Percentiles rank a stretch among this genome's conserved stretches.
Conservation (phyloP, 2,329 filamentous ascomycete genomes). For the Coniochaeta sp. region DNA sequence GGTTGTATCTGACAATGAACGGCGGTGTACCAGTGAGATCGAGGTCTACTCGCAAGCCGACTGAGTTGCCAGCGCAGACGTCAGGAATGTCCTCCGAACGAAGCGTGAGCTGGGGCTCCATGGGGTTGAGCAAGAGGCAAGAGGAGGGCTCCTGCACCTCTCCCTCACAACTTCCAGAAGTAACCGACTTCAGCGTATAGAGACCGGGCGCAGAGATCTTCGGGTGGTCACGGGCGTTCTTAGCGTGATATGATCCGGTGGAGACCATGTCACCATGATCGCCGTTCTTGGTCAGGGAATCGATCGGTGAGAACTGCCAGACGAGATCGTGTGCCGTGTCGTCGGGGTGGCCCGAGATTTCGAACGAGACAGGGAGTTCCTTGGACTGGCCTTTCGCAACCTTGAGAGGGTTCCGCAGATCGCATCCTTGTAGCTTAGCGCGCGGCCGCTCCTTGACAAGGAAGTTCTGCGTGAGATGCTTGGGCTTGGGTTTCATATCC, state of each 20-base stretch:
- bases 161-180: slow-evolving; percentile 74
- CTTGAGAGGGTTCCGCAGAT: slow-evolving; percentile 72
- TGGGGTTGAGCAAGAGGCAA: slow-evolving; percentile 86
- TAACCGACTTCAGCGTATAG: slow-evolving; percentile 76
- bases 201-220: slow-evolving; percentile 71
- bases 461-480: slow-evolving; percentile 68
- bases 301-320: slow-evolving; percentile 76
- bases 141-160: slow-evolving; percentile 90
- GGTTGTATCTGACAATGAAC: slow-evolving; percentile 74
- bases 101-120: slow-evolving; percentile 73
- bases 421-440: slow-evolving; percentile 65
- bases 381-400: slow-evolving; percentile 68
- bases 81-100: slow-evolving; percentile 79
- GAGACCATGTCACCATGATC: slow-evolving; percentile 58
- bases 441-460: slow-evolving; percentile 80
- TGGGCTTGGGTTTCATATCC: slow-evolving; percentile 52
- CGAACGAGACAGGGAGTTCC: slow-evolving; percentile 65
- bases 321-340: slow-evolving; percentile 65
- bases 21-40: slow-evolving; percentile 90
- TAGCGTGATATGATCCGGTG: slow-evolving; percentile 52
- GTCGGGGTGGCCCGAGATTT: slow-evolving; percentile 51
- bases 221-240: slow-evolving; percentile 56
- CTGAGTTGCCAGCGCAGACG: slow-evolving; percentile 89
- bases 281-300: slow-evolving; percentile 60
- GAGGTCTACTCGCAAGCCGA: slow-evolving; percentile 81